Conservation (phyloP, 768 basidiomycete species). For the Tephrocybe sp. region DNA sequence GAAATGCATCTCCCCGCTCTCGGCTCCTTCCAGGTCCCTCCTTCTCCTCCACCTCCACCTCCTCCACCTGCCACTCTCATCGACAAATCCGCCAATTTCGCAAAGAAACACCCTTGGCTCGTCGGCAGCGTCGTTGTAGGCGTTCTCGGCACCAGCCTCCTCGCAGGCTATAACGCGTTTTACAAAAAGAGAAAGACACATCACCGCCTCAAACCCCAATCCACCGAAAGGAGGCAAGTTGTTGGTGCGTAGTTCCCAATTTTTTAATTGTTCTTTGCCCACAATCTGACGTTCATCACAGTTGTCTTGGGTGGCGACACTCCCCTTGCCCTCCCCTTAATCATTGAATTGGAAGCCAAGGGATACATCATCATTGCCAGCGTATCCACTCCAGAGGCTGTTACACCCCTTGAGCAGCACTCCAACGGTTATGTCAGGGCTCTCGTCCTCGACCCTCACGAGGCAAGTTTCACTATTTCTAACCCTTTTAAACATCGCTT, state of each 20-base stretch:
- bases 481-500: neutral
- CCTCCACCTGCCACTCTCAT: constrained; percentile 49
- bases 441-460: constrained; percentile 74
- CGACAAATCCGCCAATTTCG: constrained; percentile 49
- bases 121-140: constrained; percentile 53
- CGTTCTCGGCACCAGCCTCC: constrained; percentile 57
- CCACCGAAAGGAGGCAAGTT: constrained; percentile 59
- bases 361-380: constrained; percentile 85
- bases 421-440: constrained; percentile 78
- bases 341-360: constrained; percentile 69
- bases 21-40: constrained; percentile 66
- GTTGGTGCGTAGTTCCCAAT: constrained; percentile 50
- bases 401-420: constrained; percentile 57
- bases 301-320: constrained; percentile 61
- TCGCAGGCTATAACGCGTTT: constrained; percentile 52
- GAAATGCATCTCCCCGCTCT: constrained; percentile 58
- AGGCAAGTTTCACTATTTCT: constrained; percentile 43
- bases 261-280: constrained; percentile 21
- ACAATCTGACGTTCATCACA: neutral
- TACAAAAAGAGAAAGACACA: constrained; percentile 33
- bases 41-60: constrained; percentile 61
- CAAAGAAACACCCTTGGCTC: constrained; percentile 59
- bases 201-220: constrained; percentile 43
- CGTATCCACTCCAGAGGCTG: constrained; percentile 67
- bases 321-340: constrained; percentile 66